Evolutionary conservation across 345 rosid species (phyloP).

Genomic region (Eucalyptus sp.): DNA sequence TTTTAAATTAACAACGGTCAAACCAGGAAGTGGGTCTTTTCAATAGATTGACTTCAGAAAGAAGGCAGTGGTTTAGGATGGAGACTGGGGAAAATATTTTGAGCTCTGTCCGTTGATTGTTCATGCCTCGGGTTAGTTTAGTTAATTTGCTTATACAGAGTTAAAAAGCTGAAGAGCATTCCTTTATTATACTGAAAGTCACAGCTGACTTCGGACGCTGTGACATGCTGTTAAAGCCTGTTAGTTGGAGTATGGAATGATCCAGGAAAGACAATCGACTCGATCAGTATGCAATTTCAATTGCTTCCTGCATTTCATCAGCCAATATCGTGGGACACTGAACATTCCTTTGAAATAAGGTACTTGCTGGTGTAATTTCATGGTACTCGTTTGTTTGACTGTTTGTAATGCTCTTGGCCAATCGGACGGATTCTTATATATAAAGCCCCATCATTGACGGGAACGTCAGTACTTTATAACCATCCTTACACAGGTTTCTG

Average conservation of each 20-base stretch:
- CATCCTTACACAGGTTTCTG: conserved; percentile 79
- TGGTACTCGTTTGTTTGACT: neutral
- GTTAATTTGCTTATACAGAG: conserved; percentile 19
- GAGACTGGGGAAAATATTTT: neutral
- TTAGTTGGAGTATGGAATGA: conserved; percentile 76
- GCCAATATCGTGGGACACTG: conserved; percentile 76
- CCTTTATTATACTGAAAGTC: conserved; percentile 74
- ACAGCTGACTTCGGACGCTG: conserved; percentile 66
- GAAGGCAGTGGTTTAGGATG: neutral
- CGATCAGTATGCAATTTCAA: conserved; percentile 60
- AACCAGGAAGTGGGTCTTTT: neutral
- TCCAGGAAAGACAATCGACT: conserved; percentile 70
- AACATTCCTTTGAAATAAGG: conserved; percentile 66
- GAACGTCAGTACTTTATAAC: conserved; percentile 44
- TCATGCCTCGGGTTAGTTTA: neutral
- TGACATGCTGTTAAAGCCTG: conserved; percentile 52
- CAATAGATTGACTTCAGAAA: neutral
- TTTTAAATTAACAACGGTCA: neutral
- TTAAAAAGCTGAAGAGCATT: conserved; percentile 64
- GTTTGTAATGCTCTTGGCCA: neutral
- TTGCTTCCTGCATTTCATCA: conserved; percentile 57
- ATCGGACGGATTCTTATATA: conserved; percentile 66
- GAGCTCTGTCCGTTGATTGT: neutral
- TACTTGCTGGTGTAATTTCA: neutral
- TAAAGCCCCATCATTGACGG: conserved; percentile 62